A percentile compares a stretch with the other conserved stretches of the same genome.
Evolutionary conservation across 2,329 filamentous ascomycete species (phyloP).

Genomic region (Microascus cirrosus): DNA sequence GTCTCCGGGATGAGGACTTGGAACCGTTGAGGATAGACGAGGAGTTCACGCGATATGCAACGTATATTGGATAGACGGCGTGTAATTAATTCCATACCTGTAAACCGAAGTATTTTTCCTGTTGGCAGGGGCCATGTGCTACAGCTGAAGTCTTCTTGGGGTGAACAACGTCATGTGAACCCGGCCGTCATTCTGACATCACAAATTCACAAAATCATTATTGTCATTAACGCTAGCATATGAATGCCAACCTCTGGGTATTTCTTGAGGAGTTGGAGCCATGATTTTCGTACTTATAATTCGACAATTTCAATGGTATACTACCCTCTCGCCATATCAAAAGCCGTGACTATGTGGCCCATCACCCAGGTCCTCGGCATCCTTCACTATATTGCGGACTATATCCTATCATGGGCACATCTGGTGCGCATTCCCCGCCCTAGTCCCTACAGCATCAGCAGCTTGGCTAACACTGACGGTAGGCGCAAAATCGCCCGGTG

Average conservation of each 20-base stretch:
- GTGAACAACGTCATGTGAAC: no score
- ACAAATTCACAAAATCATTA: no score
- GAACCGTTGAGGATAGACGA: slow-evolving; percentile 27
- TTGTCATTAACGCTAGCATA: background rate
- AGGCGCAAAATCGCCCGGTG: background rate
- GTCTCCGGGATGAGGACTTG: slow-evolving; percentile 35
- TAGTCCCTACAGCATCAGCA: no score
- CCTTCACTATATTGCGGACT: background rate
- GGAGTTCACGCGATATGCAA: slow-evolving; percentile 19
- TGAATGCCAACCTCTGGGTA: background rate
- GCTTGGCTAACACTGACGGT: background rate
- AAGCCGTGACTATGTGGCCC: background rate
- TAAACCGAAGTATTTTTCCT: no score
- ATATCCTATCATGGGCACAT: background rate
- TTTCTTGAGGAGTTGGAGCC: background rate
- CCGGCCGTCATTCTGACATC: no score
- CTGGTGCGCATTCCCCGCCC: background rate
- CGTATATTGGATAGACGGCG: background rate
- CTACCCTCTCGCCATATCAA: background rate
- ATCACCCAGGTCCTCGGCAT: background rate
- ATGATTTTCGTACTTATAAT: background rate
- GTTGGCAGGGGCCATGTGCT: no score
- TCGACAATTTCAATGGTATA: background rate
- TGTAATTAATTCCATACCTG: background rate
- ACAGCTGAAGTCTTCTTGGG: no score